Evolutionary conservation across 2,329 filamentous ascomycete species (phyloP), one percentile per base, ranked within the genome.

Genomic region (Tolypocladium tropicale): DNA sequence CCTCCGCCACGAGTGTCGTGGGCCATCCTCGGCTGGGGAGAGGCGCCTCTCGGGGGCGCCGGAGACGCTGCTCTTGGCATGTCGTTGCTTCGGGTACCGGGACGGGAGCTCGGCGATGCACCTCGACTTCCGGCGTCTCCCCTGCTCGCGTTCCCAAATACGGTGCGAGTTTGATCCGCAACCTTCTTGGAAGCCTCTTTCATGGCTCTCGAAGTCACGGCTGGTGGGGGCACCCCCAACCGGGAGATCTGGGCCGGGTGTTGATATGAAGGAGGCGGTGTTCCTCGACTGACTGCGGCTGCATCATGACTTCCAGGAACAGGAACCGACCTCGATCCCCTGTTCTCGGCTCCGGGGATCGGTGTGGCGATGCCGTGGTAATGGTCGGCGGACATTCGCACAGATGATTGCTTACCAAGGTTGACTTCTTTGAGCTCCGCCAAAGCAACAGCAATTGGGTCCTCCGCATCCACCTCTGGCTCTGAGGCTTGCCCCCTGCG

Each of bases 281-380:
- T 92, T 30, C 85, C 86, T 62, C 88, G 78, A 69, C 84, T 80
- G 25, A 76, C 82, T 11, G 84, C 78, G 39, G 78, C 77, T 25
- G 79, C 64, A 51, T 70, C 69, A 11, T 67, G 66, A 32, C 60
- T 67, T 3, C 76, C 77, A 5, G 81, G 86, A 16, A 79, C 84
- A 9, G 92, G 92, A 3, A 74, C 72, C 2, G 76, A 72, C 52
- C 78, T 74, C 30, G 76, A 72, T 55, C 72, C 58, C 50, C 61
- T 68, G 7, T 71, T 67, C 51, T 74, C 75, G 50, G 68, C 67
- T 9, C 77, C 78, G 1, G 82, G 88, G 7, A 80, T 85, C 6
- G 94, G 93, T 2, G 93, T 96, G 14, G 89, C 77, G 59, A 99
- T 86, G n/a, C 94, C 93, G 67, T 95, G 90, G 71, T 96, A 96